Percentiles rank a stretch among this genome's conserved stretches.
Conservation (phyloP, 2,329 filamentous ascomycete genomes). For the Fusarium sp. region DNA sequence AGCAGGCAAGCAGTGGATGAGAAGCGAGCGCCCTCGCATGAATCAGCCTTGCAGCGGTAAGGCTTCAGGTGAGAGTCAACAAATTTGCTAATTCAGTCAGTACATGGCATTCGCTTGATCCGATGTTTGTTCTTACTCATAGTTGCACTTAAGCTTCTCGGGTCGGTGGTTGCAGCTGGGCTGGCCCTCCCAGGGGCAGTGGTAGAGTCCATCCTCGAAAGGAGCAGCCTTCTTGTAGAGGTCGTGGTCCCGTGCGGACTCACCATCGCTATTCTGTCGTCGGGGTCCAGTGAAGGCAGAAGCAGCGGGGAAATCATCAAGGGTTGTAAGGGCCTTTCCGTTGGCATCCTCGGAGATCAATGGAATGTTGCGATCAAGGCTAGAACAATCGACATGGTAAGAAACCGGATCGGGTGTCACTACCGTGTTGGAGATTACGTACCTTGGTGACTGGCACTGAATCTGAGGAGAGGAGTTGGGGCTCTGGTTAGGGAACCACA, state of each 20-base stretch:
- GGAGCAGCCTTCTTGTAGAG: constrained; percentile 76
- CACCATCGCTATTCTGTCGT: constrained; percentile 64
- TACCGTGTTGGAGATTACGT: constrained; percentile 51
- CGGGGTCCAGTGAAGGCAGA: constrained; percentile 57
- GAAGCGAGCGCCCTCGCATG: constrained; percentile 88
- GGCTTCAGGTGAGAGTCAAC: constrained; percentile 97
- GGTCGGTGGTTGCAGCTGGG: constrained; percentile 85
- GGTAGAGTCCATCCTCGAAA: constrained; percentile 82
- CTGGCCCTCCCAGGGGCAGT: constrained; percentile 87
- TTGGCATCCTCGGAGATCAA: constrained; percentile 47
- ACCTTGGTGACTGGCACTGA: constrained; percentile 65
- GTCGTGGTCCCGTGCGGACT: constrained; percentile 72
- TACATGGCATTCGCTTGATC: constrained; percentile 2
- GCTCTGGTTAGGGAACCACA: constrained; percentile 55
- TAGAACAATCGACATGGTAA: constrained; percentile 42
- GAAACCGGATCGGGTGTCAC: constrained; percentile 28
- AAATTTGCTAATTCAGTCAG: constrained; percentile 78
- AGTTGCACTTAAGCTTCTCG: constrained; percentile 98
- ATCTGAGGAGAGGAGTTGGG: constrained; percentile 63
- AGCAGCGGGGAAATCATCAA: constrained; percentile 48
- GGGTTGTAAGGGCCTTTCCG: constrained; percentile 39
- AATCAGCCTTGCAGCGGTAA: constrained; percentile 89
- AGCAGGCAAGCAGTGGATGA: constrained; percentile 95
- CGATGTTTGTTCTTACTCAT: constrained; percentile 76
- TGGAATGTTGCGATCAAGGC: constrained; percentile 50